Evolutionary conservation across 768 basidiomycete genomes (phyloP), one percentile per base, ranked within the genome.

Genomic region (Amanita inopinata): DNA sequence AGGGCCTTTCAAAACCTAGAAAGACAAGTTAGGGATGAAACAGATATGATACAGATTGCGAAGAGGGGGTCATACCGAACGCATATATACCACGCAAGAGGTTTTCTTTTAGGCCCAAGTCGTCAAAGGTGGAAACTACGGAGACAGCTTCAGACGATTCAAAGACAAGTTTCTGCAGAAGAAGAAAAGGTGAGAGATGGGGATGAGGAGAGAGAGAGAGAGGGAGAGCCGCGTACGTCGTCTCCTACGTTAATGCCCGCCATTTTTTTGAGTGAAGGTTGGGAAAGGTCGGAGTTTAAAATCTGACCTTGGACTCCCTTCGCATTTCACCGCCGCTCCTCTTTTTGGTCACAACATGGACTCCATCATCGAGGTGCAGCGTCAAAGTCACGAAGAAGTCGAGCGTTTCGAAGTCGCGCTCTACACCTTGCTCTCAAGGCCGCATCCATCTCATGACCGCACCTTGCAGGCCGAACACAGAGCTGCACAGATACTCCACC

Each of bases 81-180:
- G 92, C 94, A 65, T 98, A 98, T 60, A 99, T 88, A 53, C 96
- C 96, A 52, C 96, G 82, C 44, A 97, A 65, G 40, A 99, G 78
- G 63, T 97, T 91, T 56, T 91, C 86, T 70, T 98, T 98, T 58
- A 99, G 65, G 53, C 83, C 76, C 33, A 91, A 77, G 69, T 90
- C 88, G 56, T 90, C 87, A 56, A 90, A 90, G 4, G 88, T 89
- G 35, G 85, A 87, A 51, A 94, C 75, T 33, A 88, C 86, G 20
- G 83, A 81, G 51, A 96, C 81, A 9, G 86, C 81, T 63, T 94
- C 91, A 33, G 90, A 92, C 32, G 92, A 93, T 65, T 94, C 92
- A 52, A 94, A 94, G 3, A 93, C 81, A 48, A 93, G 81, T 84
- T 92, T 92, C 76, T 89, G 53, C 0, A 49, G 32, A 45, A 18